Evolutionary conservation across 345 rosid species (phyloP), one percentile per base, ranked within the genome.

Genomic region (Populus ilicifolia): DNA sequence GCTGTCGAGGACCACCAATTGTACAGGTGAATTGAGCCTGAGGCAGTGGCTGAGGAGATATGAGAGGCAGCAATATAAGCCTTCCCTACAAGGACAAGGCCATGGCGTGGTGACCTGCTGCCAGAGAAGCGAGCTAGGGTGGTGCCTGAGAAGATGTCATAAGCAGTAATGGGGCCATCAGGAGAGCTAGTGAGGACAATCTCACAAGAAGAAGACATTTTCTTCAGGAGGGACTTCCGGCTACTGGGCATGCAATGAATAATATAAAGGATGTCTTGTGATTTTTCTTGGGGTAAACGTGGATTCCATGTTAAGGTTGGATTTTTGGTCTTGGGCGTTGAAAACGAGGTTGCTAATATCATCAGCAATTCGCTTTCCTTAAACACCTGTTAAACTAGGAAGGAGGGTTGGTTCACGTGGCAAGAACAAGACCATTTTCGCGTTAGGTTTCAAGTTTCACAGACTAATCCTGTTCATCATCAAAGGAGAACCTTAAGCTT

Each of bases 51-150:
- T 18, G 84, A 69, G 3, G 86, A 86, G 61, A 85, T 59, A 64
- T 88, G 91, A 29, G 89, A 83, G 69, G 83, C 87, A 10, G 88
- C 91, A 76, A 86, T 74, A 73, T 78, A 83, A 39, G 86, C 21
- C 16, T 74, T 78, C 5, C 88, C 84, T 1, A 64, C 77, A 9
- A 85, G 74, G 78, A 78, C 70, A 56, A 88, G 88, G 71, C 91
- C 91, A 30, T 74, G 81, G 72, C 80, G 81, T 1, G 90, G 89
- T 1, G 89, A 81, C 27, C 85, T 78, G 79, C 88, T 88, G 66
- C 85, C 82, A 11, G 83, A 67, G 80, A 86, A 86, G 61, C 75
- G 77, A 20, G 79, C 74, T 16, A 87, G 18, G 54, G 71, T 12
- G 77, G 82, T 65, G 29, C 85, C 89, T 3, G 88, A 71, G 74